Percentiles rank a stretch among this genome's conserved stretches.
phyloP scores from a whole-genome alignment of 2,329 filamentous ascomycete species.

The Botryosphaeria agaves region DNA sequence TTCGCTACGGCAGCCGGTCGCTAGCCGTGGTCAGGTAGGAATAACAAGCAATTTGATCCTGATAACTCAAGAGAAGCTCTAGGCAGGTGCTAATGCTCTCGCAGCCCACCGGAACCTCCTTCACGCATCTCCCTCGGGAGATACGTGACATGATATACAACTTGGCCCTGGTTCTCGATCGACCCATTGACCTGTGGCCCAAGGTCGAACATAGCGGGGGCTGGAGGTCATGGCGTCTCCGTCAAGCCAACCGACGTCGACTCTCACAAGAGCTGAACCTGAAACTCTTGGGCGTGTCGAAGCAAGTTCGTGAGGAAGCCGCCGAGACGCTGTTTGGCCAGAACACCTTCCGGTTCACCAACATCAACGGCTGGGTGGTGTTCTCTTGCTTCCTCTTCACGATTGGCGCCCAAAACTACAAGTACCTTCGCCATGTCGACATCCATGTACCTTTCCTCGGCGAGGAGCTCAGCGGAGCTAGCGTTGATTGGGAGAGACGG shows the following conservation, averaged over 20 bases:
- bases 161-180: neutral
- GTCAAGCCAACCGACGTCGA: no score
- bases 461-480: no score
- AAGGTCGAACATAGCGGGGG: no score
- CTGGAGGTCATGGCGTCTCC: no score
- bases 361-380: constrained; percentile 3
- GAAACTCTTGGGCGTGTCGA: constrained; percentile 3
- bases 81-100: no score
- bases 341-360: constrained; percentile 4
- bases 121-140: constrained; percentile 3
- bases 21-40: no score
- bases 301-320: neutral
- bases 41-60: no score
- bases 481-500: no score
- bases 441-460: constrained; percentile 2
- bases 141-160: constrained; percentile 3
- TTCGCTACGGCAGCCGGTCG: no score
- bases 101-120: no score
- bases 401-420: constrained; percentile 2
- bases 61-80: no score
- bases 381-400: constrained; percentile 2
- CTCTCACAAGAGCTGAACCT: neutral
- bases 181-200: neutral
- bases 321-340: neutral
- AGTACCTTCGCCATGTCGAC: constrained; percentile 3